These are phyloP conservation scores for Tremella fuciformis DNA, from an alignment of 768 basidiomycete genomes.

Conservation along the genomic window DNA sequence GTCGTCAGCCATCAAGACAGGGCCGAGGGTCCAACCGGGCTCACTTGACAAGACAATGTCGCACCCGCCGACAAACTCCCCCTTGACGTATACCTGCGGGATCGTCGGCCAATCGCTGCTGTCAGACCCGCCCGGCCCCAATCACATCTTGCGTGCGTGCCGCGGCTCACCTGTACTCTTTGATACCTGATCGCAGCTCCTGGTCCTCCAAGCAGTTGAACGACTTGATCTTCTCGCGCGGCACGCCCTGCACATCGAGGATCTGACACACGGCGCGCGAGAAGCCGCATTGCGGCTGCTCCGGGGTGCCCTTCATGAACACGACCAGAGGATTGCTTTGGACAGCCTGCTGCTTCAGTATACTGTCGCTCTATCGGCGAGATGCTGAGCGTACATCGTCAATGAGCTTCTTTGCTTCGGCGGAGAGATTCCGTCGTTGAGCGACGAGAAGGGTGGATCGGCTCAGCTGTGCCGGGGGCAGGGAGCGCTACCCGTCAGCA, in stretches of 20 bases:
- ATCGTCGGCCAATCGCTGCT: slow-evolving; percentile 94
- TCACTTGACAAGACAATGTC: slow-evolving; percentile 87
- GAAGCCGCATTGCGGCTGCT: slow-evolving; percentile 87
- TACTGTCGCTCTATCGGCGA: slow-evolving; percentile 1
- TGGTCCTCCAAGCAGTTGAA: slow-evolving; percentile 85
- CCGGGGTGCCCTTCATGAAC: slow-evolving; percentile 97
- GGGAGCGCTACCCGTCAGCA: slow-evolving; percentile 40
- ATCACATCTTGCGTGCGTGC: background rate
- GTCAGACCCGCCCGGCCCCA: background rate
- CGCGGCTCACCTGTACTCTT: slow-evolving; percentile 86
- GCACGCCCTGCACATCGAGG: slow-evolving; percentile 72
- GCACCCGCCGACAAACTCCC: slow-evolving; percentile 95
- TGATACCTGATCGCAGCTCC: slow-evolving; percentile 80
- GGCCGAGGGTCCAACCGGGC: slow-evolving; percentile 50
- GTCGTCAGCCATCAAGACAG: slow-evolving; percentile 1
- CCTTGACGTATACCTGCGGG: slow-evolving; percentile 89
- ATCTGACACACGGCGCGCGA: slow-evolving; percentile 90
- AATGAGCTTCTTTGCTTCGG: slow-evolving; percentile 47
- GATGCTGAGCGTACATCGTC: slow-evolving; percentile 39
- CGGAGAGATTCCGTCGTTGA: slow-evolving; percentile 38
- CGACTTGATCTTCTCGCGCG: slow-evolving; percentile 74
- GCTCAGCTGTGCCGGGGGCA: slow-evolving; percentile 42
- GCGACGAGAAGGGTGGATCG: slow-evolving; percentile 34
- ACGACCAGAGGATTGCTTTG: slow-evolving; percentile 75
- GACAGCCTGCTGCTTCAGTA: slow-evolving; percentile 58